These are phyloP conservation scores for Mayamaea pseudoterrestris DNA, from an alignment of 108 stramenopile genomes.

Conservation along the genomic window DNA sequence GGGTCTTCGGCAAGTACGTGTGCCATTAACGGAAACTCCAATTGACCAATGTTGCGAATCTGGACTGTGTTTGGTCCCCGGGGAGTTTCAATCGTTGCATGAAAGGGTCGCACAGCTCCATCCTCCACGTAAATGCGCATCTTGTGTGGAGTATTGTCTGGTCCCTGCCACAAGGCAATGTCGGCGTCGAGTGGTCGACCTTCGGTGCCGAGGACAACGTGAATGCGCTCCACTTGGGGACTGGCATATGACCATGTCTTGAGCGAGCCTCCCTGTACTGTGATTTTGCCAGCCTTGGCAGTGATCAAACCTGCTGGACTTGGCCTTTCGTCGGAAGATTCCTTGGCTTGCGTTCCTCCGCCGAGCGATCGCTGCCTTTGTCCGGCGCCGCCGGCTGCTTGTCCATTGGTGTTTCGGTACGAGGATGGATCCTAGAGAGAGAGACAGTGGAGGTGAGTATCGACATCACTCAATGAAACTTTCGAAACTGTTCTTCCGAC, in stretches of 20 bases:
- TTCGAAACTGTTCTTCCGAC: too few species aligned
- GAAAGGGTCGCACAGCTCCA: constrained; percentile 61
- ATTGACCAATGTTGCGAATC: constrained; percentile 61
- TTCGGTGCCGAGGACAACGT: constrained; percentile 54
- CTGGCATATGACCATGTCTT: constrained; percentile 54
- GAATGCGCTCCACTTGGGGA: constrained; percentile 42
- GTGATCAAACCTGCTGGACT: too few species aligned
- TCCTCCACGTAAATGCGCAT: constrained; percentile 75
- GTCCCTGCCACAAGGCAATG: constrained; percentile 64
- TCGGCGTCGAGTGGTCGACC: constrained; percentile 70
- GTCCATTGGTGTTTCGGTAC: too few species aligned
- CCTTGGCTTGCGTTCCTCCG: too few species aligned
- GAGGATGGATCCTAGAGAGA: too few species aligned
- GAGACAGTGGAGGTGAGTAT: too few species aligned
- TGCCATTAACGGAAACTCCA: constrained; percentile 67
- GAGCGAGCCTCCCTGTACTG: constrained; percentile 67
- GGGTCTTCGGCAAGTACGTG: constrained; percentile 33
- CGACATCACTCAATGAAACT: too few species aligned
- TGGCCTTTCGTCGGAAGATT: too few species aligned
- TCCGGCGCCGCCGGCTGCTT: too few species aligned
- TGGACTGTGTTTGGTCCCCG: constrained; percentile 66
- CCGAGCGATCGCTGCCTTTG: too few species aligned
- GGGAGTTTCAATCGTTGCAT: constrained; percentile 60
- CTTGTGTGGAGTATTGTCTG: constrained; percentile 71
- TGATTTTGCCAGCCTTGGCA: too few species aligned